phyloP scores from a whole-genome alignment of 2,329 filamentous ascomycete genomes.

The Trichophyton simii region DNA sequence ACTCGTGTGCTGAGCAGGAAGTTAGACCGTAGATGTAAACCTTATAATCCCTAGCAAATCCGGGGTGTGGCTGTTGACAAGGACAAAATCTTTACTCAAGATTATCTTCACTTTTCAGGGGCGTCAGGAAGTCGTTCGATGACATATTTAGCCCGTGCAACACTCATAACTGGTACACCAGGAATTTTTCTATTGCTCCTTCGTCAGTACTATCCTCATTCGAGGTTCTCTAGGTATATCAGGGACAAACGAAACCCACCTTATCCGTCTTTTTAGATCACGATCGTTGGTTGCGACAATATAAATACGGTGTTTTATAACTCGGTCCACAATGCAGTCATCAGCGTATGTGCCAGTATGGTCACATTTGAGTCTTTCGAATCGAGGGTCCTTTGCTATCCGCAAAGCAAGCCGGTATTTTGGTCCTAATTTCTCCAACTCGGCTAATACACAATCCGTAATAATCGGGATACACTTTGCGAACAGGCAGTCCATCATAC shows the following conservation, averaged over 20 bases:
- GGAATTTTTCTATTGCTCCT: conserved; percentile 49
- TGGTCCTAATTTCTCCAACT: conserved; percentile 76
- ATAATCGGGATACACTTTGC: conserved; percentile 85
- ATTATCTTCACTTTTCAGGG: conserved; percentile 44
- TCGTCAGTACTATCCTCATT: background rate
- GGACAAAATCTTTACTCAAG: background rate
- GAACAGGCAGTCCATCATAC: conserved; percentile 88
- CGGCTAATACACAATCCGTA: conserved; percentile 68
- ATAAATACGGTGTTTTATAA: conserved; percentile 63
- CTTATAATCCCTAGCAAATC: background rate
- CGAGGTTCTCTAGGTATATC: background rate
- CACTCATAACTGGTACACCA: conserved; percentile 57
- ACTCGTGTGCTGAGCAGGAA: too few relatives aligned
- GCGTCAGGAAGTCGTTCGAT: conserved; percentile 85
- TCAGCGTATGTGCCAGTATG: conserved; percentile 84
- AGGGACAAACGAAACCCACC: conserved; percentile 23
- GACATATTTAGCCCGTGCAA: conserved; percentile 80
- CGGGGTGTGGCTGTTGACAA: background rate
- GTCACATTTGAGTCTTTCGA: conserved; percentile 73
- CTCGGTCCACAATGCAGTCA: conserved; percentile 66
- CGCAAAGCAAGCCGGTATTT: conserved; percentile 79
- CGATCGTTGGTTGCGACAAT: conserved; percentile 60
- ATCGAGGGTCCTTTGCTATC: conserved; percentile 81
- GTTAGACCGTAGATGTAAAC: background rate
- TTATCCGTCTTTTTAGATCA: conserved; percentile 66